A percentile compares a stretch with the other conserved stretches of the same genome.
Conservation (phyloP, 108 stramenopile genomes). For the Pelagomonas calceolata region DNA sequence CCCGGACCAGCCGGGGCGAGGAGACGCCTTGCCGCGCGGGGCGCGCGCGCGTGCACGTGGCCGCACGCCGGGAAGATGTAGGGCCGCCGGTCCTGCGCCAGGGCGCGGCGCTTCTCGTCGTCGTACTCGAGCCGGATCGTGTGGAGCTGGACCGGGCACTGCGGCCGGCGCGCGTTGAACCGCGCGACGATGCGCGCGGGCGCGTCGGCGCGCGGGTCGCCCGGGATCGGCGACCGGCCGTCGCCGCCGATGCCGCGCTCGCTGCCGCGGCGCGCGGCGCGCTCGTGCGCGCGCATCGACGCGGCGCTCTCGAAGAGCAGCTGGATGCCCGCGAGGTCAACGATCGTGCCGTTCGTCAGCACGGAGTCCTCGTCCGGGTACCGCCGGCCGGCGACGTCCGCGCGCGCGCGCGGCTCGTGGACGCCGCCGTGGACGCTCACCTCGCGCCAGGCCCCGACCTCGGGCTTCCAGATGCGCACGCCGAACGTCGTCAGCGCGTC, state of each 20-base stretch:
- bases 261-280: background rate
- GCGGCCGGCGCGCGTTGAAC: slow-evolving; percentile 17
- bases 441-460: slow-evolving; percentile 28
- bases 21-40: too few species aligned
- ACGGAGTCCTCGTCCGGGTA: slow-evolving; percentile 6
- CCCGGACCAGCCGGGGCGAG: too few species aligned
- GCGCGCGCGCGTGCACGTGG: slow-evolving; percentile 27
- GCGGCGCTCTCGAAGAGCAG: slow-evolving; percentile 18
- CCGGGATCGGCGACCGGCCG: background rate
- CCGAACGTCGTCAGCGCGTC: slow-evolving; percentile 38
- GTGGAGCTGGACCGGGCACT: slow-evolving; percentile 34
- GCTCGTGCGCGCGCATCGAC: slow-evolving; percentile 1
- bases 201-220: background rate
- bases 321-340: slow-evolving; percentile 34
- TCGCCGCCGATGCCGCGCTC: background rate
- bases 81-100: slow-evolving; percentile 5
- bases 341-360: slow-evolving; percentile 25
- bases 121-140: slow-evolving; percentile 15
- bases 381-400: slow-evolving; percentile 1
- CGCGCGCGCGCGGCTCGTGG: slow-evolving; percentile 9
- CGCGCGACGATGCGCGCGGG: slow-evolving; percentile 15
- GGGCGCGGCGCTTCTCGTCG: background rate
- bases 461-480: slow-evolving; percentile 30
- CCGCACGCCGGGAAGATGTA: slow-evolving; percentile 36
- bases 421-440: slow-evolving; percentile 24